These are phyloP conservation scores for Podila horticola DNA, from an alignment of 192 early-diverging fungal genomes.

Conservation along the genomic window DNA sequence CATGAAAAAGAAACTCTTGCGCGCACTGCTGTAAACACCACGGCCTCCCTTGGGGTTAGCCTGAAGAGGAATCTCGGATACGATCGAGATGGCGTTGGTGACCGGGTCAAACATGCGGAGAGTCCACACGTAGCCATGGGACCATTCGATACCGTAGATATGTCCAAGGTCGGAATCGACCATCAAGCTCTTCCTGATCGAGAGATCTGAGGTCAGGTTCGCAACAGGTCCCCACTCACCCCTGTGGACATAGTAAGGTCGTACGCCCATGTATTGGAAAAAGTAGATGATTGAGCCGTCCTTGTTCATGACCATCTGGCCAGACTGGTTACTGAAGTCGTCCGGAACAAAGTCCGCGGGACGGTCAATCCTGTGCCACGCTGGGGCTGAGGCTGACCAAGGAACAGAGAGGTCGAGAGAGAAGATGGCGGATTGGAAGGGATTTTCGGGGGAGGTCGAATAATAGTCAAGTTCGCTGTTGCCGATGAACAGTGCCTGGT, in stretches of 20 bases:
- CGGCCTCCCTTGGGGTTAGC: neutral
- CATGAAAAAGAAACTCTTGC: neutral
- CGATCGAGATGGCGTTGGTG: too few species aligned
- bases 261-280: neutral
- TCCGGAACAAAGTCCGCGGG: too few species aligned
- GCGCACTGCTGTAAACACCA: neutral
- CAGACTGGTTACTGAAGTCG: too few species aligned
- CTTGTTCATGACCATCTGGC: neutral
- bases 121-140: neutral
- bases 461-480: neutral
- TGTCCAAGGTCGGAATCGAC: too few species aligned
- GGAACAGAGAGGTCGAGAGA: neutral
- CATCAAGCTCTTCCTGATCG: too few species aligned
- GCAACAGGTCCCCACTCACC: neutral
- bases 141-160: neutral
- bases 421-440: neutral
- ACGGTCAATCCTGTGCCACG: neutral
- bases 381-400: neutral
- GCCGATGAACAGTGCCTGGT: constrained; percentile 35
- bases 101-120: too few species aligned
- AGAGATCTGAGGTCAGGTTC: neutral
- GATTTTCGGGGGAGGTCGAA: neutral
- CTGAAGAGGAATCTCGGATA: neutral
- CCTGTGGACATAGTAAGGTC: neutral
- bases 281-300: neutral